Evolutionary conservation across 2,329 filamentous ascomycete genomes (phyloP).

Genomic region (Aspergillus sp.): DNA sequence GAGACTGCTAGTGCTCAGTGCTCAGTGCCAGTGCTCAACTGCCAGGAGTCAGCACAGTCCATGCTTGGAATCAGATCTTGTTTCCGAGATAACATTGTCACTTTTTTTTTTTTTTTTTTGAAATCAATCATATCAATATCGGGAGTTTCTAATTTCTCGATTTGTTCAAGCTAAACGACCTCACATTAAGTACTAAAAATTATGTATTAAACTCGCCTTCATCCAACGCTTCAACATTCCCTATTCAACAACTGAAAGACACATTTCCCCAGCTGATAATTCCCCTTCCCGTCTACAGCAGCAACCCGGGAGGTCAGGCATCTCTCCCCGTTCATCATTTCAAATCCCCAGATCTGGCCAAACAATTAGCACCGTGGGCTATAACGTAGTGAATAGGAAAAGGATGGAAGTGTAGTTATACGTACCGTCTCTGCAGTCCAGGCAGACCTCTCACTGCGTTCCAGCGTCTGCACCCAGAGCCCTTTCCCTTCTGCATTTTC

Average conservation of each 20-base stretch:
- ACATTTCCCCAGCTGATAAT: neutral
- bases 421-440: conserved; percentile 1
- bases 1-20: too few species aligned
- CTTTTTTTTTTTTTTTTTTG: too few species aligned
- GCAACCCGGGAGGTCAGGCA: neutral
- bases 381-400: neutral
- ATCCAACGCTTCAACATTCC: too few species aligned
- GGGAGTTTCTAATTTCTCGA: too few species aligned
- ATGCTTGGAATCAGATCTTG: too few species aligned
- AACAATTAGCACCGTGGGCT: neutral
- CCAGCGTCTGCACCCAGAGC: conserved; percentile 3
- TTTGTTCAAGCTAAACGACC: too few species aligned
- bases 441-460: neutral
- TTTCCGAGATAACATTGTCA: too few species aligned
- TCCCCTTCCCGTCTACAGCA: neutral
- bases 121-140: too few species aligned
- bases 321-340: neutral
- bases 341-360: conserved; percentile 1
- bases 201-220: too few species aligned
- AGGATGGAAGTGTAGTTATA: neutral
- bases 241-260: neutral
- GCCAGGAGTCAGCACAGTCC: too few species aligned
- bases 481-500: neutral
- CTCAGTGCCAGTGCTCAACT: too few species aligned
- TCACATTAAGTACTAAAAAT: too few species aligned